A percentile compares a stretch with the other conserved stretches of the same genome.
phyloP scores from a whole-genome alignment of 768 basidiomycete species.

The Amanita brunnescens region DNA sequence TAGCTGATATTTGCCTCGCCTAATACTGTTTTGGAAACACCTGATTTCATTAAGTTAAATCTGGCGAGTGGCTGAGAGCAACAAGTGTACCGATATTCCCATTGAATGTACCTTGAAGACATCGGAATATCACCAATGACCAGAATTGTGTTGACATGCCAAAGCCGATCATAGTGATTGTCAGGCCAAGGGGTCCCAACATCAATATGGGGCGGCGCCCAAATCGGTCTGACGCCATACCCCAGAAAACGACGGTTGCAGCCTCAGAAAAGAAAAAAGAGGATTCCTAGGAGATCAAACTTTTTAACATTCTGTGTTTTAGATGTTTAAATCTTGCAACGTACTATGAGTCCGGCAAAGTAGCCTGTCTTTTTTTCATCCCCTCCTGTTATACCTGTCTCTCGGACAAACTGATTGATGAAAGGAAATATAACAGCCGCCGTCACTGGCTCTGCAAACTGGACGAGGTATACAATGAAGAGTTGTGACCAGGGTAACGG shows the following conservation, averaged over 20 bases:
- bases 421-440: slow-evolving; percentile 32
- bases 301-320: not conserved
- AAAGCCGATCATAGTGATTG: slow-evolving; percentile 31
- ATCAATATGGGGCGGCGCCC: slow-evolving; percentile 37
- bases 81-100: not conserved
- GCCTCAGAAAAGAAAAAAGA: slow-evolving; percentile 36
- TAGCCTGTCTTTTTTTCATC: slow-evolving; percentile 31
- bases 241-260: slow-evolving; percentile 36
- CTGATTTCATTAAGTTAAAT: slow-evolving; percentile 27
- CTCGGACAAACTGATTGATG: slow-evolving; percentile 27
- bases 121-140: slow-evolving; percentile 16
- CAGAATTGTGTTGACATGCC: slow-evolving; percentile 33
- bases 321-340: slow-evolving; percentile 4
- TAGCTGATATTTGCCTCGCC: not conserved
- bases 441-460: slow-evolving; percentile 27
- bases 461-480: slow-evolving; percentile 22
- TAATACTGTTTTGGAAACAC: not conserved
- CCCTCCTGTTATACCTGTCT: slow-evolving; percentile 26
- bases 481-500: slow-evolving; percentile 25
- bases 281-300: slow-evolving; percentile 27
- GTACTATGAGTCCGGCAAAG: slow-evolving; percentile 32
- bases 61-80: slow-evolving; percentile 11
- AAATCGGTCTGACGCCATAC: slow-evolving; percentile 31
- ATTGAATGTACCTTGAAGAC: slow-evolving; percentile 10
- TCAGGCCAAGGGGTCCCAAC: slow-evolving; percentile 32